These are phyloP conservation scores for Brasilioporus rufonigricans DNA, from an alignment of 768 basidiomycete genomes.

Conservation along the genomic window DNA sequence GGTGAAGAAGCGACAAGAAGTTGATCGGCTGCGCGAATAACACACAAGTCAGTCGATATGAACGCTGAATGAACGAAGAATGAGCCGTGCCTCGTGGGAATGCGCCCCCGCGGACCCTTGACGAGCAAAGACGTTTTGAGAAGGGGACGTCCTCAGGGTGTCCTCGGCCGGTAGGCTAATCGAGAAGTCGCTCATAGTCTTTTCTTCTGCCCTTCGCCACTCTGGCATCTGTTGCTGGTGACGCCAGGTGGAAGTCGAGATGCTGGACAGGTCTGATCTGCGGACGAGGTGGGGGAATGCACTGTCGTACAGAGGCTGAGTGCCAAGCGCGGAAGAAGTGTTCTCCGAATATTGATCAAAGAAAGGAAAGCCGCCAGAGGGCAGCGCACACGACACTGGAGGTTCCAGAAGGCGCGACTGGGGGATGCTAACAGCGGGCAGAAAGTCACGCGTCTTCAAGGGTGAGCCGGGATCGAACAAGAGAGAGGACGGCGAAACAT, in stretches of 20 bases:
- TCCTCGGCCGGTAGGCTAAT: slow-evolving; percentile 28
- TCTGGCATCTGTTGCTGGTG: slow-evolving; percentile 36
- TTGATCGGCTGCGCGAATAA: slow-evolving; percentile 68
- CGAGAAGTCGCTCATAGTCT: slow-evolving; percentile 20
- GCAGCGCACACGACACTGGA: slow-evolving; percentile 12
- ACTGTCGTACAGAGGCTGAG: slow-evolving; percentile 35
- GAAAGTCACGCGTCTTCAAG: slow-evolving; percentile 30
- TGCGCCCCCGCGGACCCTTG: slow-evolving; percentile 27
- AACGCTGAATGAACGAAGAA: background rate
- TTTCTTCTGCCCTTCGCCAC: slow-evolving; percentile 43
- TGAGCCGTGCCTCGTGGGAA: slow-evolving; percentile 51
- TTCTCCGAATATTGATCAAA: slow-evolving; percentile 56
- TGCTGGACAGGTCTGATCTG: slow-evolving; percentile 13
- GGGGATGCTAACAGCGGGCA: slow-evolving; percentile 24
- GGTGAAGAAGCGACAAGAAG: slow-evolving; percentile 81
- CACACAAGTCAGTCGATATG: slow-evolving; percentile 14
- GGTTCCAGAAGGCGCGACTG: slow-evolving; percentile 27
- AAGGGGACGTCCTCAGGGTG: slow-evolving; percentile 26
- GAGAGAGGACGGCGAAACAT: slow-evolving; percentile 37
- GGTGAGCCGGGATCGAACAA: slow-evolving; percentile 45
- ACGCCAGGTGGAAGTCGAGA: slow-evolving; percentile 21
- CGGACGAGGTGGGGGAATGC: slow-evolving; percentile 28
- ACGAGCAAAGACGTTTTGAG: slow-evolving; percentile 27
- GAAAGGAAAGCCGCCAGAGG: slow-evolving; percentile 36
- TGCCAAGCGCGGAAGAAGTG: slow-evolving; percentile 37